Evolutionary conservation across 176 grass and related monocot species (phyloP), one percentile per base, ranked within the genome.

Genomic region (Miscanthus lutarioriparius): DNA sequence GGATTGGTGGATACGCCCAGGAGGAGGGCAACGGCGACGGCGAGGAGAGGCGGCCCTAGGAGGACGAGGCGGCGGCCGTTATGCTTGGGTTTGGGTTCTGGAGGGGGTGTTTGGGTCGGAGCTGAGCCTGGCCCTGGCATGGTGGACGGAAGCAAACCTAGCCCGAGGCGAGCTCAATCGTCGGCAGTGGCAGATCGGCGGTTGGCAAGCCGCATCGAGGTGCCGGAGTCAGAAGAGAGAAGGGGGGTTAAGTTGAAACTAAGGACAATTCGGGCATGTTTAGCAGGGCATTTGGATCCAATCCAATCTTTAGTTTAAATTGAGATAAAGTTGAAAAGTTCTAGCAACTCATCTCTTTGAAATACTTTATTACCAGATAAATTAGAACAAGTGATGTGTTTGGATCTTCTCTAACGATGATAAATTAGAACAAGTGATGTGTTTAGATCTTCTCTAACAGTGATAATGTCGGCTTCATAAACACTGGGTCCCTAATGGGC

Each of bases 81-180:
- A 27, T 13, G 51, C 1, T 23, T 81, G 23, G 66, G 53, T 73
- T 71, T 47, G 33, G 54, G 64, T 39, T 77, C 23, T 77, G 72
- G 33, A 44, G 78, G 83, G 15, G 13, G 23, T 6, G 40, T 33
- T 82, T 71, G 54, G 25, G 26, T 20, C 14, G 25, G 36, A 43
- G 83, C 26, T 27, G 69, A 54, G 20, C 15, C 74, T 73, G 83
- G 30, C 87, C 20, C 74, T 59, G 79, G 30, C 87, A 89, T 89
- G 87, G 30, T 25, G 61, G 37, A 15, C 7, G 43, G 20, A 32
- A 17, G 28, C 2, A 65, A 48, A 35, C 43, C 44, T 37, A 30
- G 13, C 4, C 74, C 66, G 19, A 40, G 59, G 81, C 69, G 10
- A 37, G 5, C 59, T 68, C 37, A 69, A 20, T 61, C 47, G 30